Evolutionary conservation across 2,329 filamentous ascomycete species (phyloP).

Genomic region (Penicillium rolfsii): DNA sequence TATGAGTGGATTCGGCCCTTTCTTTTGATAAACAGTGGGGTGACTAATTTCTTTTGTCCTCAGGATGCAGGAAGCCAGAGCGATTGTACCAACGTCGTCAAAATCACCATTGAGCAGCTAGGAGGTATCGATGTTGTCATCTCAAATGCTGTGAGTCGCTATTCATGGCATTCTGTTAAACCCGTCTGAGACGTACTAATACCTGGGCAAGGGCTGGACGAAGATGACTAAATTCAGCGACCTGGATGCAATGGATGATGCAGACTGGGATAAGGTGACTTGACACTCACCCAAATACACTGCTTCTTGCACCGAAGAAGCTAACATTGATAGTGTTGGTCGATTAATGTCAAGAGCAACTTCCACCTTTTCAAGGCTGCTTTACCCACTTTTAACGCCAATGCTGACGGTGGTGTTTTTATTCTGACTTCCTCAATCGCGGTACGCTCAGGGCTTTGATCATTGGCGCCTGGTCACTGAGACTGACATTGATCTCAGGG

Average conservation of each 20-base stretch:
- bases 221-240: constrained; percentile 61
- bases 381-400: constrained; percentile 61
- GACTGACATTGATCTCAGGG: constrained; percentile 41
- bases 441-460: constrained; percentile 36
- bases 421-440: constrained; percentile 67
- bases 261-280: constrained; percentile 65
- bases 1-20: constrained; percentile 36
- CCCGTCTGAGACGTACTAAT: constrained; percentile 34
- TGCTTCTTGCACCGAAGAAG: background rate
- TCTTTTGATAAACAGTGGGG: background rate
- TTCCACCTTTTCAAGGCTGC: constrained; percentile 60
- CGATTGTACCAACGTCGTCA: constrained; percentile 64
- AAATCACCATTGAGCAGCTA: constrained; percentile 41
- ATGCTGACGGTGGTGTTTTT: constrained; percentile 66
- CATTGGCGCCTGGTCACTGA: background rate
- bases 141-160: constrained; percentile 66
- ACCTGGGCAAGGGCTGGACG: constrained; percentile 57
- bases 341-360: constrained; percentile 63
- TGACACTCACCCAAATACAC: constrained; percentile 31
- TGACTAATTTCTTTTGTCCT: background rate
- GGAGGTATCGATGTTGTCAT: constrained; percentile 71
- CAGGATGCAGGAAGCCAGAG: constrained; percentile 64
- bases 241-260: constrained; percentile 60
- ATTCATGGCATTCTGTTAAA: constrained; percentile 26
- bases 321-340: constrained; percentile 56